A percentile compares a stretch with the other conserved stretches of the same genome.
phyloP scores from a whole-genome alignment of 139 green algal species.

The Deuterostichococcus epilithicus region DNA sequence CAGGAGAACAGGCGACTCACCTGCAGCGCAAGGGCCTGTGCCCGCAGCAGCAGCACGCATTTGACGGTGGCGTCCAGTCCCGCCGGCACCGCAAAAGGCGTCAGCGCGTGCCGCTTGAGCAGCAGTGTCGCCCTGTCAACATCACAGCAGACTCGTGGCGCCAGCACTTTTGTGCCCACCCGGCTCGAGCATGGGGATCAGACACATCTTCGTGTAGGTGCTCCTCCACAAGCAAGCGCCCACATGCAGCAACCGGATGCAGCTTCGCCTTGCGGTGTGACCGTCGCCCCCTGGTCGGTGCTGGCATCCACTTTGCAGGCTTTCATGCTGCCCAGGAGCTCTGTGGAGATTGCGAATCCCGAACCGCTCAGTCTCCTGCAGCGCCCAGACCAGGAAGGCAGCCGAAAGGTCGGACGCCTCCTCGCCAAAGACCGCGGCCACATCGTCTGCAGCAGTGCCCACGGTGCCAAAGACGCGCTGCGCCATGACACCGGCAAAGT shows the following conservation, averaged over 20 bases:
- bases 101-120: conserved; percentile 21
- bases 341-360: no score
- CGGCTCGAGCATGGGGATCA: no score
- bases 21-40: conserved; percentile 16
- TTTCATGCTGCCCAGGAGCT: no score
- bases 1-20: background rate
- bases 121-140: conserved; percentile 11
- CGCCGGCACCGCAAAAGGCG: conserved; percentile 19
- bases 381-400: conserved; percentile 36
- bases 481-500: conserved; percentile 28
- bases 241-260: no score
- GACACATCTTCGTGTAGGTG: no score
- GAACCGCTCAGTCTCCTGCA: conserved; percentile 17
- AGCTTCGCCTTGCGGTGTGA: no score
- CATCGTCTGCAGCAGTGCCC: conserved; percentile 28
- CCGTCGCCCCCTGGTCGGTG: no score
- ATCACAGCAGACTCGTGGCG: background rate
- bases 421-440: conserved; percentile 19
- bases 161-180: no score
- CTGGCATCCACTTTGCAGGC: no score
- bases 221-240: no score
- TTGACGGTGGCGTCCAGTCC: conserved; percentile 17
- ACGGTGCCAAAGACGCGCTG: conserved; percentile 29
- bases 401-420: conserved; percentile 21
- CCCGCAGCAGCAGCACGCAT: conserved; percentile 18